Percentiles rank a stretch among this genome's conserved stretches.
Evolutionary conservation across 1,284 basidiomycete genomes (phyloP).

Genomic region (Irpex rosettiformis): DNA sequence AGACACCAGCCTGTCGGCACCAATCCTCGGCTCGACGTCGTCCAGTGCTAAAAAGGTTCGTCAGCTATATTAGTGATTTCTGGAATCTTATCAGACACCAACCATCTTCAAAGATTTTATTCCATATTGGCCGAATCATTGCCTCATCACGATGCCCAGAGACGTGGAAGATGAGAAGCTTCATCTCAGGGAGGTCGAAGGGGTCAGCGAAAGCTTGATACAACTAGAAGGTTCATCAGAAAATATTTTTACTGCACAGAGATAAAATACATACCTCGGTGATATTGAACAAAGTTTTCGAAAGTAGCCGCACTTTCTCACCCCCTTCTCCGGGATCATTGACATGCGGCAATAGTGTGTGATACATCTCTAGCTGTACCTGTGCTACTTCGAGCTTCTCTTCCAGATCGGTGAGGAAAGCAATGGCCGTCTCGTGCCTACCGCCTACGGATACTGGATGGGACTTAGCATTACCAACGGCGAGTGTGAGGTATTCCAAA

Average conservation of each 20-base stretch:
- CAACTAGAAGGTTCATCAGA: slow-evolving; percentile 46
- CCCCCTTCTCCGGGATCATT: slow-evolving; percentile 54
- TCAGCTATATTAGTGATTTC: neutral
- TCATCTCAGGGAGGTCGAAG: slow-evolving; percentile 80
- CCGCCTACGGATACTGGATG: slow-evolving; percentile 77
- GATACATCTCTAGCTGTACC: slow-evolving; percentile 89
- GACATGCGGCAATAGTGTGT: slow-evolving; percentile 58
- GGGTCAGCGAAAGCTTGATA: slow-evolving; percentile 89
- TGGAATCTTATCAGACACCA: slow-evolving; percentile 23
- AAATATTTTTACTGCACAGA: slow-evolving; percentile 9
- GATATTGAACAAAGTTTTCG: slow-evolving; percentile 59
- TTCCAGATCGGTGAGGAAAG: slow-evolving; percentile 90
- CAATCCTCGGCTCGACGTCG: slow-evolving; percentile 45
- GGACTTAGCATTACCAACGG: slow-evolving; percentile 94
- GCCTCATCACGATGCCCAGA: slow-evolving; percentile 89
- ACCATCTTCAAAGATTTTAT: slow-evolving; percentile 81
- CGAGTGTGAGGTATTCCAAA: slow-evolving; percentile 88
- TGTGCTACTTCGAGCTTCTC: slow-evolving; percentile 97
- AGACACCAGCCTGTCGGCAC: slow-evolving; percentile 59
- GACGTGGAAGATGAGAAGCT: slow-evolving; percentile 90
- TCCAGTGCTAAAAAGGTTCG: slow-evolving; percentile 38
- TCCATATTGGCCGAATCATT: slow-evolving; percentile 86
- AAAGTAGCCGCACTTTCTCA: slow-evolving; percentile 52
- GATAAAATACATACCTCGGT: slow-evolving; percentile 51
- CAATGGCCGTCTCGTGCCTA: slow-evolving; percentile 80